Conservation (phyloP, 306 rosid species). For the Rosa lucieae region DNA sequence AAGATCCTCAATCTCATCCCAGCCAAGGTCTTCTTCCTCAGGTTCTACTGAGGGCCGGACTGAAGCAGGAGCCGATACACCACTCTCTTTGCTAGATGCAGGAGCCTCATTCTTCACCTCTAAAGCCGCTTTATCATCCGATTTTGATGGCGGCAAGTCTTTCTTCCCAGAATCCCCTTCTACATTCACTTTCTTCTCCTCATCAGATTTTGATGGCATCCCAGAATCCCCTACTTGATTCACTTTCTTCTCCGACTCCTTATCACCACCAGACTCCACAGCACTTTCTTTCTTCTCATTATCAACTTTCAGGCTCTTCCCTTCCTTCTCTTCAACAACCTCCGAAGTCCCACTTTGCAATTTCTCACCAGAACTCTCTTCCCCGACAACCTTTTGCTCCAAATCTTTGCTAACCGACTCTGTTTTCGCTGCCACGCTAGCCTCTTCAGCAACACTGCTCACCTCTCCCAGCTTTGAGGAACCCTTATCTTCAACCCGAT, state of each 20-base stretch:
- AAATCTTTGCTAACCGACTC: conserved; percentile 27
- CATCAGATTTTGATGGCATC: conserved; percentile 29
- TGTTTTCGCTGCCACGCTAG: conserved; percentile 15
- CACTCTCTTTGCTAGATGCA: conserved; percentile 39
- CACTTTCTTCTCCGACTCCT: conserved; percentile 27
- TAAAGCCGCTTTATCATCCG: conserved; percentile 31
- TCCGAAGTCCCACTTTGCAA: conserved; percentile 21
- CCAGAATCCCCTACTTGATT: conserved; percentile 32
- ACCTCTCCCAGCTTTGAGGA: conserved; percentile 4
- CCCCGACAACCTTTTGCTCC: conserved; percentile 28
- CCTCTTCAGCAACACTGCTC: conserved; percentile 19
- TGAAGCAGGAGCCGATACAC: conserved; percentile 34
- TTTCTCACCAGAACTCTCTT: conserved; percentile 33
- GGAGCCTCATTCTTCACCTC: conserved; percentile 37
- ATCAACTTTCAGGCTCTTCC: too few relatives aligned
- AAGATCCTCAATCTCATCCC: conserved; percentile 96
- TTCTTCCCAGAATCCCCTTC: conserved; percentile 43
- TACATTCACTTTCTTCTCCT: conserved; percentile 25
- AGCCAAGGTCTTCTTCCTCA: conserved; percentile 76
- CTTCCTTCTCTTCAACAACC: conserved; percentile 30
- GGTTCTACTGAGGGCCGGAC: conserved; percentile 29
- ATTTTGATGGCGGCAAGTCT: conserved; percentile 24
- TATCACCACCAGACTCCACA: conserved; percentile 24
- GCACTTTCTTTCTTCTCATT: conserved; percentile 13
- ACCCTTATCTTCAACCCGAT: conserved; percentile 2